Conservation (phyloP, 1,284 basidiomycete species). For the Moesziomyces sp. region DNA sequence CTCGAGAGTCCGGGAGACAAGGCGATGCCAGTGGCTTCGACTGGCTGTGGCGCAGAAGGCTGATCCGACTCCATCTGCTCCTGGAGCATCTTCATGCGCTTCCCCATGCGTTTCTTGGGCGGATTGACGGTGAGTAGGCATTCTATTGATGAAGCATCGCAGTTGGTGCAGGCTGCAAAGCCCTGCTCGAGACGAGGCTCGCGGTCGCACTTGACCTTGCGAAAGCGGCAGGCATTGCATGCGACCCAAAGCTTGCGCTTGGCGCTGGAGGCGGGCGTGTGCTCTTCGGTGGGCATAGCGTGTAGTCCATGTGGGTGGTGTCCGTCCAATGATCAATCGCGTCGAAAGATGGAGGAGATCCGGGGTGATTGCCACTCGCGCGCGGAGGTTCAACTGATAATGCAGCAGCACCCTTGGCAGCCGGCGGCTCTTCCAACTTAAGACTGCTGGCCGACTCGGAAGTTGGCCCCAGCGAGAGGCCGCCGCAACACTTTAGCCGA, state of each 20-base stretch:
- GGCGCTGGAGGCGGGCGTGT: conserved; percentile 7
- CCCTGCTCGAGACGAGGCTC: conserved; percentile 31
- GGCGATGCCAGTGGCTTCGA: neutral
- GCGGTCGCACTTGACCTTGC: conserved; percentile 45
- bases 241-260: conserved; percentile 41
- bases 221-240: conserved; percentile 42
- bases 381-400: no score
- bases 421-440: no score
- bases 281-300: neutral
- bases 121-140: conserved; percentile 35
- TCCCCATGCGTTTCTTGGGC: conserved; percentile 42
- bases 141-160: conserved; percentile 22
- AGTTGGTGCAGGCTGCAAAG: conserved; percentile 20
- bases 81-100: conserved; percentile 38
- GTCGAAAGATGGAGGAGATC: no score
- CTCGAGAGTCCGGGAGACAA: conserved; percentile 31
- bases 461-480: no score
- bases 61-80: conserved; percentile 16
- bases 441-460: no score
- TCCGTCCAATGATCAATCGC: neutral
- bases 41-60: neutral
- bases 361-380: no score
- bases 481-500: no score
- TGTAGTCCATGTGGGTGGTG: neutral
- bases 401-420: no score